Conservation (phyloP, 2,329 filamentous ascomycete genomes). For the Diaporthe ilicicola region DNA sequence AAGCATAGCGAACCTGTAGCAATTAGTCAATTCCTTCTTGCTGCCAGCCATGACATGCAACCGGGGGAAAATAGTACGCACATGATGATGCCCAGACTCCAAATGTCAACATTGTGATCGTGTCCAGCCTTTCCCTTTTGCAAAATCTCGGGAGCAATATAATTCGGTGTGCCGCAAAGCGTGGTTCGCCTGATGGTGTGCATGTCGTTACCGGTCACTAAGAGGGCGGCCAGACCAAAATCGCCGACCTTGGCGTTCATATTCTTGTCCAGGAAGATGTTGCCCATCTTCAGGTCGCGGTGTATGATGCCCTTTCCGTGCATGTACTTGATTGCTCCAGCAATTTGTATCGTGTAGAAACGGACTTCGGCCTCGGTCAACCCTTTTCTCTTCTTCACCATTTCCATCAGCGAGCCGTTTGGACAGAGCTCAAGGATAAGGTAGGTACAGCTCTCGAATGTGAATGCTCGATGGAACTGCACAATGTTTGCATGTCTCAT, state of each 20-base stretch:
- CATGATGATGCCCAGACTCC: conserved; percentile 98
- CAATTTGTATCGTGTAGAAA: conserved; percentile 92
- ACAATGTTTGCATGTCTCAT: conserved; percentile 97
- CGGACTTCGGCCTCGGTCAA: conserved; percentile 94
- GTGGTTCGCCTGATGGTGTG: conserved; percentile 86
- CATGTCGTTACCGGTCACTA: conserved; percentile 92
- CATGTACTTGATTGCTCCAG: conserved; percentile 97
- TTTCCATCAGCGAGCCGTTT: conserved; percentile 96
- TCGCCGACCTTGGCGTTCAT: conserved; percentile 99
- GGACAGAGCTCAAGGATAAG: conserved; percentile 93
- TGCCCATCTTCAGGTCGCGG: conserved; percentile 96
- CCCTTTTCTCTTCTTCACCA: conserved; percentile 91
- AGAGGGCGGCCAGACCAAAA: conserved; percentile 90
- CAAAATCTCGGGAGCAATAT: conserved; percentile 95
- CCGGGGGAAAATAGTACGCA: conserved; percentile 51
- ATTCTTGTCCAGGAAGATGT: conserved; percentile 90
- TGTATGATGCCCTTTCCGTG: conserved; percentile 96
- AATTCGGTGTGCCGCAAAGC: conserved; percentile 96
- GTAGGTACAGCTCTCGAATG: conserved; percentile 88
- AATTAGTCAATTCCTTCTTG: conserved; percentile 37
- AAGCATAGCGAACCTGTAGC: conserved; percentile 85
- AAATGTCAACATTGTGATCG: conserved; percentile 97
- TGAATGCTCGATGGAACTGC: conserved; percentile 92
- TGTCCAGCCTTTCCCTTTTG: conserved; percentile 95
- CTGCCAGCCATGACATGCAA: background rate